Base-by-base conservation (phyloP, 768 basidiomycete genomes). In the Galerina marginata region DNA sequence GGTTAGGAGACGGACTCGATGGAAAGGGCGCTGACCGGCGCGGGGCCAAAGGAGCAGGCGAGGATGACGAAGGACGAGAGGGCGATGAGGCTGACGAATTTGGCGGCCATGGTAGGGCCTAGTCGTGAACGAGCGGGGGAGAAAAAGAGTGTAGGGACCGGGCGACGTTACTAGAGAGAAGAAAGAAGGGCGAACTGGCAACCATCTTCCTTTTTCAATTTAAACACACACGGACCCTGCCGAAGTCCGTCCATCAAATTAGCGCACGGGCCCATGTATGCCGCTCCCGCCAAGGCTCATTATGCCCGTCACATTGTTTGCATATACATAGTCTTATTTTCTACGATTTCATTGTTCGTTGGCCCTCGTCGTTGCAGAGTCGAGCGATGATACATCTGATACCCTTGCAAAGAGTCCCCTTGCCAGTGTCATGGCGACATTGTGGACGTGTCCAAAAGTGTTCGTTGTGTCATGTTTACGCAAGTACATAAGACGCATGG, bases 51-150 rank as follows among this genome's bases (percentile, higher is more conserved):
- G 6, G 85, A 81, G 64, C 78, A 77, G 48, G 83, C 78, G 61
- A 91, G 59, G 62, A 91, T 67, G 20, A 86, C 83, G 54, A 92
- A 68, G 25, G 86, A 77, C 14, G 84, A 76, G 42, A 92, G 61
- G 20, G 89, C 82, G 54, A 92, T 26, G 61, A 91, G 72, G 67
- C 82, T 83, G 68, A 89, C 68, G 49, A 89, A 68, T 63, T 83
- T 88, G 59, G 75, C 44, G 44, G 84, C 79, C 83, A 86, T 86
- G 49, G 66, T 60, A 53, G 54, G 59, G 57, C 54, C 42, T 36
- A 14, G 57, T 61, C 59, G 59, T 60, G 60, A 72, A 66, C 48
- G 70, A 72, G 65, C 63, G 69, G 67, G 67, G 63, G 56, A 26
- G 65, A 62, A 61, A 68, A 67, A 63, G 67, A 63, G 64, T 64